phyloP scores from a whole-genome alignment of 78 protist species.

The Cavenderia fasciculata region DNA sequence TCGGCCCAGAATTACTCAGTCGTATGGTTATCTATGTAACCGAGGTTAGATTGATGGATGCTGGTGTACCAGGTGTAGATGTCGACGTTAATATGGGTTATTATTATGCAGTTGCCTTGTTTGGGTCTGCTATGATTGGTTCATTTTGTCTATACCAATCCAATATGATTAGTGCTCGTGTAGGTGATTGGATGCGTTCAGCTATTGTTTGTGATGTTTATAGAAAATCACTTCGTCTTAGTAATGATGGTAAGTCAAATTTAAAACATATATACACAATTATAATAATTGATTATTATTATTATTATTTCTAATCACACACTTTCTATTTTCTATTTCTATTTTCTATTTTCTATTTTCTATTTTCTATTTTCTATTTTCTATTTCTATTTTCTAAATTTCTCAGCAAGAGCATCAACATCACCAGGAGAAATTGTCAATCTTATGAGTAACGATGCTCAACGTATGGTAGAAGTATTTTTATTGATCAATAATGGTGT shows the following conservation, averaged over 20 bases:
- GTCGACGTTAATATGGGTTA: slow-evolving; percentile 70
- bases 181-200: slow-evolving; percentile 70
- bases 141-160: slow-evolving; percentile 69
- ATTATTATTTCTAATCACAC: too few species aligned
- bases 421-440: slow-evolving; percentile 87
- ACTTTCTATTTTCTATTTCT: too few species aligned
- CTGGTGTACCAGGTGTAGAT: too few species aligned
- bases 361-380: too few species aligned
- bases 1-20: slow-evolving; percentile 56
- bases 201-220: slow-evolving; percentile 71
- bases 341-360: too few species aligned
- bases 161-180: slow-evolving; percentile 72
- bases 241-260: too few species aligned
- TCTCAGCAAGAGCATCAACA: slow-evolving; percentile 42
- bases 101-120: slow-evolving; percentile 49
- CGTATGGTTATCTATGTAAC: slow-evolving; percentile 45
- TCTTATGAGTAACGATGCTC: slow-evolving; percentile 90
- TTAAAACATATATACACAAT: too few species aligned
- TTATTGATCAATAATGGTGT: slow-evolving; percentile 84
- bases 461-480: slow-evolving; percentile 75
- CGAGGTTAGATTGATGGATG: background rate
- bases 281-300: too few species aligned
- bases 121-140: slow-evolving; percentile 72
- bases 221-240: slow-evolving; percentile 30
- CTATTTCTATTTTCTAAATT: too few species aligned